Evolutionary conservation across 768 basidiomycete genomes (phyloP).

Genomic region (Tulasnella sp.): DNA sequence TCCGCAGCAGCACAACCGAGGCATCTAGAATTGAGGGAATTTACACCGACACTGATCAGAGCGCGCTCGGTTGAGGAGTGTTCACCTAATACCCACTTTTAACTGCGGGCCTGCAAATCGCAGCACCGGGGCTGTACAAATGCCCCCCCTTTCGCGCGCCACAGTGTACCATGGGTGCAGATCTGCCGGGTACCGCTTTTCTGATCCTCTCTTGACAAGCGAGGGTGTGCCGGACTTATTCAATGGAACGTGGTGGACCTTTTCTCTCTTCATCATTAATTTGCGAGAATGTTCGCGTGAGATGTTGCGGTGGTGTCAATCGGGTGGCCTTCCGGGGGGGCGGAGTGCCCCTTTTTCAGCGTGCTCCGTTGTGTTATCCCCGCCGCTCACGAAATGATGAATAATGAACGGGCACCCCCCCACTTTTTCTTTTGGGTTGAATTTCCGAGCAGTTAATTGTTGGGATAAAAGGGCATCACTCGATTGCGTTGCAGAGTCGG

Average conservation of each 20-base stretch:
- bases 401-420: not conserved
- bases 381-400: not conserved
- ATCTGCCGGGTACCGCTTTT: not conserved
- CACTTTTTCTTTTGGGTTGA: not conserved
- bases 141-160: not conserved
- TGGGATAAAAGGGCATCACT: not conserved
- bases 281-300: conserved; percentile 6
- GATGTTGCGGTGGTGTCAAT: not conserved
- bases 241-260: not conserved
- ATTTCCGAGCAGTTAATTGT: not conserved
- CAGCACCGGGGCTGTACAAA: not conserved
- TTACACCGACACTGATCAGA: not conserved
- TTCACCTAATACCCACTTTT: not conserved
- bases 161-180: not conserved
- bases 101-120: not conserved
- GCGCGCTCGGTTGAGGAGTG: not conserved
- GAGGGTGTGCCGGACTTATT: not conserved
- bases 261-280: not conserved
- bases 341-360: not conserved
- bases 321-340: not conserved
- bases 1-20: conserved; percentile 14
- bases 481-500: not conserved
- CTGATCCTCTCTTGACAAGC: conserved; percentile 8
- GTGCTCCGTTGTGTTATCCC: not conserved
- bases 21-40: not conserved